Conservation (phyloP, 140 eudicot species). For the Anethum foeniculum region DNA sequence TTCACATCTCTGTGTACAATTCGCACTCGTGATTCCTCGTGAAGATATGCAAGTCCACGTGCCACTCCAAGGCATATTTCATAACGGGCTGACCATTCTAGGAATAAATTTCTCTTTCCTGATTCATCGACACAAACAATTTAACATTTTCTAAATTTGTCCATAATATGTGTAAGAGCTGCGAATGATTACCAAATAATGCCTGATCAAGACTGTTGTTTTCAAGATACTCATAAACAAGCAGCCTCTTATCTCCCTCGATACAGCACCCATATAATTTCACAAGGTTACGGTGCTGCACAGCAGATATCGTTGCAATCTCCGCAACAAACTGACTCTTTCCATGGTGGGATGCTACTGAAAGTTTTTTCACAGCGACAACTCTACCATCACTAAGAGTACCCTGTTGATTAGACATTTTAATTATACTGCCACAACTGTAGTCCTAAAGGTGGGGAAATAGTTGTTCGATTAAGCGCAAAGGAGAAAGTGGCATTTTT, state of each 20-base stretch:
- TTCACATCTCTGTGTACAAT: slow-evolving; percentile 74
- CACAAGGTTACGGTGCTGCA: slow-evolving; percentile 76
- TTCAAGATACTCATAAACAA: slow-evolving; percentile 57
- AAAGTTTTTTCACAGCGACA: slow-evolving; percentile 64
- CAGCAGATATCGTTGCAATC: slow-evolving; percentile 77
- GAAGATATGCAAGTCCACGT: slow-evolving; percentile 64
- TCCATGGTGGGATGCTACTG: slow-evolving; percentile 57
- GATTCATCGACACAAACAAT: background rate
- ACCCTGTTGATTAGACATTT: slow-evolving; percentile 32
- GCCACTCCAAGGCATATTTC: slow-evolving; percentile 67
- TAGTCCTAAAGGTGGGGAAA: background rate
- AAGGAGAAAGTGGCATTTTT: background rate
- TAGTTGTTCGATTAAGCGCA: background rate
- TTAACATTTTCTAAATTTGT: background rate
- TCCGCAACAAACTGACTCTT: slow-evolving; percentile 78
- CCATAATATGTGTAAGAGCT: background rate
- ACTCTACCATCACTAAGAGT: slow-evolving; percentile 54
- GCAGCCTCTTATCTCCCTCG: slow-evolving; percentile 51
- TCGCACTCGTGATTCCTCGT: slow-evolving; percentile 56
- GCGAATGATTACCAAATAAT: slow-evolving; percentile 38
- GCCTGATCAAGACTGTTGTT: slow-evolving; percentile 73
- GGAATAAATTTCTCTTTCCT: slow-evolving; percentile 27
- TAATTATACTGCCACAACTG: background rate
- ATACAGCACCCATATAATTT: slow-evolving; percentile 65
- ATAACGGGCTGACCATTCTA: slow-evolving; percentile 52